Base-by-base conservation (phyloP, 257 asterid species). In the Mentha longifolia region DNA sequence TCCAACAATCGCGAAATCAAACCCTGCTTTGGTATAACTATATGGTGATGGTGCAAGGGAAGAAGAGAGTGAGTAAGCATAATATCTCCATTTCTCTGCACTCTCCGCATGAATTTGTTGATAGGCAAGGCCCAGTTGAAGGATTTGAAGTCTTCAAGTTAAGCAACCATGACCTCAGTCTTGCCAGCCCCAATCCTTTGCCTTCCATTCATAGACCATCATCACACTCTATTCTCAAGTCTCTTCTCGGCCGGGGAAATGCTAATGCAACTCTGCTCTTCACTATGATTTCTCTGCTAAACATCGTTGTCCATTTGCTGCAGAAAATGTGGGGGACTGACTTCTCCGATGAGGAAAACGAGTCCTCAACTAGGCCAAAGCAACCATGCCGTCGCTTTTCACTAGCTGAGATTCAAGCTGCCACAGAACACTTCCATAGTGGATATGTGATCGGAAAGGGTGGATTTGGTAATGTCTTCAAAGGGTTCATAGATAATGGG, bases 131-230 rank as follows among this genome's bases (percentile, higher is more conserved):
- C 22, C 85, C 85, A 16, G 75, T 88, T 42, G 86, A 84, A 74
- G 95, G 95, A 65, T 62, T 88, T 66, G 95, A 85, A 72, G 79
- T 88, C 25, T 88, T 85, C 83, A 88, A 88, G 85, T 74, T 88
- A 62, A 82, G 89, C 80, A 88, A 88, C 67, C 94, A 72, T 30
- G 89, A 85, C 78, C 80, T 80, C 68, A 85, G 72, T 81, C 94
- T 85, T 57, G 89, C 86, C 15, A 75, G 83, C 66, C 74, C 74
- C 19, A 83, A 68, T 41, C 81, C 83, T 19, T 52, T 41, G 12
- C 12, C 3, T 41, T 6, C 37, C 7, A 41, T 7, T 7, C 12
- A 2, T 3, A 33, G 7, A 33, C 7, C 37, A 9, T 6, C 46
- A 41, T 9, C 13, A 8, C 11, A 8, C 10, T 7, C 13, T 41